phyloP scores from a whole-genome alignment of 2,329 filamentous ascomycete species.

The Monosporascus ibericus region DNA sequence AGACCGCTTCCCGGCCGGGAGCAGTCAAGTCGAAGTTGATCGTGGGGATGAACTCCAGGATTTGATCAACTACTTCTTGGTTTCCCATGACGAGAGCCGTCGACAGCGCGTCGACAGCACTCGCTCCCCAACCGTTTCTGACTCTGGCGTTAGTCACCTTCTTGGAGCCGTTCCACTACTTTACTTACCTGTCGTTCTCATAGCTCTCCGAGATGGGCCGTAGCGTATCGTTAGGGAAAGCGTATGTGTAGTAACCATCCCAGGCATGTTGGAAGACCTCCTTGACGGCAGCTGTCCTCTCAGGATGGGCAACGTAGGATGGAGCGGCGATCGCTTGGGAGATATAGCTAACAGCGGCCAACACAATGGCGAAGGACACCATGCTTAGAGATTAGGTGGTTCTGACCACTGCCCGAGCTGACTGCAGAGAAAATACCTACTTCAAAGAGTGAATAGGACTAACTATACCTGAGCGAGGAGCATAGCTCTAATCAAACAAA shows the following conservation, averaged over 20 bases:
- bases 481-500: too few species aligned
- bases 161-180: background rate
- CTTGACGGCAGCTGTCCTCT: slow-evolving; percentile 55
- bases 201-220: slow-evolving; percentile 59
- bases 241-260: slow-evolving; percentile 67
- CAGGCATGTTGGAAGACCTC: slow-evolving; percentile 65
- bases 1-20: slow-evolving; percentile 44
- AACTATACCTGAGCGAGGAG: background rate
- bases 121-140: slow-evolving; percentile 81
- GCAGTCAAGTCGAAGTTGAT: slow-evolving; percentile 65
- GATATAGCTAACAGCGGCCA: slow-evolving; percentile 14
- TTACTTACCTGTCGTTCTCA: slow-evolving; percentile 61
- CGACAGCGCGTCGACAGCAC: slow-evolving; percentile 71
- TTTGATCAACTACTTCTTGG: slow-evolving; percentile 59
- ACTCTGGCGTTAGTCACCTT: slow-evolving; percentile 9
- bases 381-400: slow-evolving; percentile 12
- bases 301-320: slow-evolving; percentile 26
- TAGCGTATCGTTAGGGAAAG: slow-evolving; percentile 73
- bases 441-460: slow-evolving; percentile 8
- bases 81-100: slow-evolving; percentile 76
- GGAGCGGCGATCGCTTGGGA: slow-evolving; percentile 16
- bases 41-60: slow-evolving; percentile 62
- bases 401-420: background rate
- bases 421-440: slow-evolving; percentile 5
- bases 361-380: slow-evolving; percentile 15